A percentile compares a stretch with the other conserved stretches of the same genome.
phyloP scores from a whole-genome alignment of 2,329 filamentous ascomycete species.

The Lachnellula subtilissima region DNA sequence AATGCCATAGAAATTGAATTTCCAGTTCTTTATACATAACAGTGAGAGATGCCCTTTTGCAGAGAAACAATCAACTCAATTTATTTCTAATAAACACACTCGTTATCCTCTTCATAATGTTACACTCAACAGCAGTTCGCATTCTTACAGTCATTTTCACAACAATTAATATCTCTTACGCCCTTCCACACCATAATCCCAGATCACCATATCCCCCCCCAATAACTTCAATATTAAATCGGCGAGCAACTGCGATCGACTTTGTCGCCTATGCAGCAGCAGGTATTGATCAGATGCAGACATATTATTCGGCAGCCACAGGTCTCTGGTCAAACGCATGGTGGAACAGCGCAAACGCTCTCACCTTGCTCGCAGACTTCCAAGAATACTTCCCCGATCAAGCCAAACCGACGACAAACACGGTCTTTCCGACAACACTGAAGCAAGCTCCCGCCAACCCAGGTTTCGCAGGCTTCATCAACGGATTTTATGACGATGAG shows the following conservation, averaged over 20 bases:
- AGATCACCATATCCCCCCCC: not conserved
- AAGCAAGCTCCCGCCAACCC: slow-evolving; percentile 17
- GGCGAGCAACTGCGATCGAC: slow-evolving; percentile 12
- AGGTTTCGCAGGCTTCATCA: slow-evolving; percentile 43
- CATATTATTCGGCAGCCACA: slow-evolving; percentile 54
- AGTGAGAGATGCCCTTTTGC: not conserved
- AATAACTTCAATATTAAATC: slow-evolving; percentile 2
- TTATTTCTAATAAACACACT: not conserved
- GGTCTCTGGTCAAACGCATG: slow-evolving; percentile 63
- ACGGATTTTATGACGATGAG: slow-evolving; percentile 55
- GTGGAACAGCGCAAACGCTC: slow-evolving; percentile 68
- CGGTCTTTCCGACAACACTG: slow-evolving; percentile 24
- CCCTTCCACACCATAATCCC: slow-evolving; percentile 5
- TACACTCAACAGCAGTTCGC: not conserved
- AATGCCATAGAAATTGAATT: not conserved
- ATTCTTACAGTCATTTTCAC: slow-evolving; percentile 1
- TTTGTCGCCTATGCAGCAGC: slow-evolving; percentile 25
- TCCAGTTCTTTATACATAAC: not conserved
- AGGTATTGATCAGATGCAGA: slow-evolving; percentile 46
- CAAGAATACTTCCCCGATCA: slow-evolving; percentile 22
- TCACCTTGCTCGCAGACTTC: slow-evolving; percentile 58
- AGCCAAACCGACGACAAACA: slow-evolving; percentile 13
- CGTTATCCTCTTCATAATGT: slow-evolving; percentile 7
- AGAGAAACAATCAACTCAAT: not conserved
- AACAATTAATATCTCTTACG: slow-evolving; percentile 3